phyloP scores from a whole-genome alignment of 2,329 filamentous ascomycete genomes.

The Juglanconis sp. region DNA sequence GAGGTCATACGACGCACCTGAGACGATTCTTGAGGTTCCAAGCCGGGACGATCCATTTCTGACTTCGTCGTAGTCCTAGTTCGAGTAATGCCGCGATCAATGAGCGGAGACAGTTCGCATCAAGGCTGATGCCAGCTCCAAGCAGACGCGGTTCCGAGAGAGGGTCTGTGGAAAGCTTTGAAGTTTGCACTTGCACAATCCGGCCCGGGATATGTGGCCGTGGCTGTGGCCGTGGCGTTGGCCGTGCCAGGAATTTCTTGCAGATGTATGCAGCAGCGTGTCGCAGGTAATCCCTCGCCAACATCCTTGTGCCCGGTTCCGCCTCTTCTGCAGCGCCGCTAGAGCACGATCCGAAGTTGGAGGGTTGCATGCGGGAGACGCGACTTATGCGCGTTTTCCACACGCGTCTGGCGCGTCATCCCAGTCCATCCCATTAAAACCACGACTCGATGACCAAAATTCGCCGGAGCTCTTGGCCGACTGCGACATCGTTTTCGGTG shows the following conservation, averaged over 20 bases:
- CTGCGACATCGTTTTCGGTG: slow-evolving; percentile 8
- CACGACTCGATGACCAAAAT: slow-evolving; percentile 8
- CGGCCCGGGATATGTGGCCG: not conserved
- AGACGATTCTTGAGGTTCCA: not conserved
- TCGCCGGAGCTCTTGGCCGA: slow-evolving; percentile 3
- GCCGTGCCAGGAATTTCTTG: slow-evolving; percentile 1
- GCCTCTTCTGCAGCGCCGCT: slow-evolving; percentile 5
- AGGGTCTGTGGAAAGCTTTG: not conserved
- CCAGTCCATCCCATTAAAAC: not conserved
- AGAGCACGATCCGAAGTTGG: not conserved
- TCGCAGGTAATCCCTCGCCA: not conserved
- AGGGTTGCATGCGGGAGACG: slow-evolving; percentile 6
- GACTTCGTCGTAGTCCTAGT: not conserved
- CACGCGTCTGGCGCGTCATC: slow-evolving; percentile 16
- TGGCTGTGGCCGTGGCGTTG: not conserved
- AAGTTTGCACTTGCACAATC: not conserved
- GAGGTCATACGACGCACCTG: not conserved
- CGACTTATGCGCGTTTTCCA: not conserved
- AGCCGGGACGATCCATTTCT: not conserved
- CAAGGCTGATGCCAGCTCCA: not conserved
- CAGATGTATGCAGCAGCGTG: not conserved
- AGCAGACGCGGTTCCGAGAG: too few relatives aligned
- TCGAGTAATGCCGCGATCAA: not conserved
- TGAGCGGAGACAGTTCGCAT: not conserved
- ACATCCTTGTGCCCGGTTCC: slow-evolving; percentile 10